Evolutionary conservation across 768 basidiomycete genomes (phyloP).

Genomic region (Steccherinum ochraceum): DNA sequence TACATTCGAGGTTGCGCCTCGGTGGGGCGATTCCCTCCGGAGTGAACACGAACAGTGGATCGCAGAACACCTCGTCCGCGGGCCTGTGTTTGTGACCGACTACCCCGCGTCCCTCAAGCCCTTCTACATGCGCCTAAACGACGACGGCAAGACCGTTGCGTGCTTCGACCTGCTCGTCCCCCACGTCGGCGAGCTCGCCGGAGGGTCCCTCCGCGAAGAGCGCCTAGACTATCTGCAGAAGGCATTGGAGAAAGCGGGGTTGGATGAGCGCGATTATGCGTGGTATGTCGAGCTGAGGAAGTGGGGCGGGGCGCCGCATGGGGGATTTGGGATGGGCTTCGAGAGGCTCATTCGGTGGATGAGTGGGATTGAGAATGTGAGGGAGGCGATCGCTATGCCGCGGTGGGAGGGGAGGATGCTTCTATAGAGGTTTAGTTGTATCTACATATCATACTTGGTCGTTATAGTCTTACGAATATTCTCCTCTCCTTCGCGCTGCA

Average conservation of each 20-base stretch:
- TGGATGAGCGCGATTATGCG: conserved; percentile 36
- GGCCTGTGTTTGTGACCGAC: conserved; percentile 88
- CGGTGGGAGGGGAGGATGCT: conserved; percentile 81
- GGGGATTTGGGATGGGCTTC: conserved; percentile 95
- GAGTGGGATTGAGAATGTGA: conserved; percentile 82
- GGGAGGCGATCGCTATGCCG: conserved; percentile 90
- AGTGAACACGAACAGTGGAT: conserved; percentile 95
- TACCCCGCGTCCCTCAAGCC: conserved; percentile 84
- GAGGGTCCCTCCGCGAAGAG: conserved; percentile 88
- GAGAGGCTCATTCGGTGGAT: conserved; percentile 87
- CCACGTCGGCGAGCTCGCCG: conserved; percentile 80
- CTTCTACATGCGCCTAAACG: conserved; percentile 90
- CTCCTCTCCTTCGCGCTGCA: too few relatives aligned
- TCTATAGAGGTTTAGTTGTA: too few relatives aligned
- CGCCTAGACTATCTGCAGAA: conserved; percentile 43
- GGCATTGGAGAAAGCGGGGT: conserved; percentile 42
- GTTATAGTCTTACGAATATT: too few relatives aligned
- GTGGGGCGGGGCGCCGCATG: conserved; percentile 87
- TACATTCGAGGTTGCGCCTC: conserved; percentile 50
- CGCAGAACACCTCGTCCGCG: conserved; percentile 56
- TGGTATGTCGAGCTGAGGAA: conserved; percentile 84
- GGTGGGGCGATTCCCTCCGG: conserved; percentile 67
- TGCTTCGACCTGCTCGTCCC: conserved; percentile 96
- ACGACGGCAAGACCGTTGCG: conserved; percentile 56
- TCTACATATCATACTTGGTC: too few relatives aligned